Base-by-base conservation (phyloP, 805 yeast species). In the Saturnispora saitoi region DNA sequence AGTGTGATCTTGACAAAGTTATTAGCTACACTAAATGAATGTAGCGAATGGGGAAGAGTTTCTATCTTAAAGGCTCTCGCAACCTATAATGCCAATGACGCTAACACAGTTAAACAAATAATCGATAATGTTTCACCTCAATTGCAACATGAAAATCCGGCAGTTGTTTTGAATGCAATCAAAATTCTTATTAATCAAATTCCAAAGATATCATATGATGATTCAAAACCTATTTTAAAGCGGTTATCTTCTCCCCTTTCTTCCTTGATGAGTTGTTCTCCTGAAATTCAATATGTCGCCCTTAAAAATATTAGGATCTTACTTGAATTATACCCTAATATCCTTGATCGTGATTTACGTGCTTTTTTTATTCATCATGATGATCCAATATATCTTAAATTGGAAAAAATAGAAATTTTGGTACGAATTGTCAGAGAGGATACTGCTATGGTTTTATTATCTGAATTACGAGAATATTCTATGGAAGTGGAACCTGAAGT, bases 31-130 rank as follows among this genome's bases (percentile, higher is more conserved):
- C 72, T 93, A 55, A 91, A 91, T 65, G 99, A 93, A 68, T 91
- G 98, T 68, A 90, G 98, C 0, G 99, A 93, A 69, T 93, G 99
- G 99, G 99, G 99, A 10, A 77, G 99, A 60, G 85, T 93, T 55
- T 79, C 97, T 1, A 86, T 93, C 40, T 72, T 93, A 51, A 78
- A 86, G 1, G 89, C 96, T 1, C 68, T 93, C 54, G 75, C 88
- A 6, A 90, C 83, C 42, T 91, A 83, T 63, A 61, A 70, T 4
- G 72, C 95, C 0, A 58, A 62, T 2, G 77, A 73, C 42, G 62
- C 69, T 2, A 70, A 74, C 14, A 96, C 90, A 61, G 89, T 95
- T 2, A 80, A 76, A 51, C 89, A 86, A 60, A 86, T 91, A 48
- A 77, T 91, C 53, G 97, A 91, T 59, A 75, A 96, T 53, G 89